Conservation (phyloP, 495 filamentous ascomycete genomes). For the Emericellopsis terricola region DNA sequence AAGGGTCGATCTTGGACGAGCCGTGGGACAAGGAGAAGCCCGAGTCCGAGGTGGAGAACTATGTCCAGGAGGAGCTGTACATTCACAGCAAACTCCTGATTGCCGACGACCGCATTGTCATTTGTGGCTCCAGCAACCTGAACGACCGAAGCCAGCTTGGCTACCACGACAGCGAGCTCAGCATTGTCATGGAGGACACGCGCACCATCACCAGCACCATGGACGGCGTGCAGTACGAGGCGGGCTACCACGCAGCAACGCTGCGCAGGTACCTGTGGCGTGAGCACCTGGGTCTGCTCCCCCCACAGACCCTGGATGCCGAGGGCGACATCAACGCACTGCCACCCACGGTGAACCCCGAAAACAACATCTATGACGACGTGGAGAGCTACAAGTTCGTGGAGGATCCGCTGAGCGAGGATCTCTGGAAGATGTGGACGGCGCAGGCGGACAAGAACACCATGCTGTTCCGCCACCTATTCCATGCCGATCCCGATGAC, state of each 20-base stretch:
- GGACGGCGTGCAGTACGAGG: constrained; percentile 59
- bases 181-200: constrained; percentile 80
- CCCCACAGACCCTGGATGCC: constrained; percentile 54
- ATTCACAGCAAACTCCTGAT: constrained; percentile 81
- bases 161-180: constrained; percentile 79
- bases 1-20: constrained; percentile 47
- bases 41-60: constrained; percentile 62
- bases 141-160: constrained; percentile 89
- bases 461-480: constrained; percentile 66
- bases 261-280: constrained; percentile 78
- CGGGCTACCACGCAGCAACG: constrained; percentile 59
- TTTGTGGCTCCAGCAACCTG: constrained; percentile 81
- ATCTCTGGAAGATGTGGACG: constrained; percentile 77
- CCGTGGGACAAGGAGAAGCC: constrained; percentile 47
- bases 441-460: constrained; percentile 61
- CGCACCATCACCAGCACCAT: constrained; percentile 54
- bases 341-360: constrained; percentile 49
- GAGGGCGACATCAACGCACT: constrained; percentile 61
- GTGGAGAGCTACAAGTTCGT: constrained; percentile 57
- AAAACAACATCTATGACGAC: constrained; percentile 47
- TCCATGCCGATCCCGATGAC: constrained; percentile 87
- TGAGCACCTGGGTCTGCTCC: constrained; percentile 76
- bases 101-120: constrained; percentile 61
- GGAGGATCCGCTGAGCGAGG: constrained; percentile 60
- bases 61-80: constrained; percentile 91